A percentile compares a stretch with the other conserved stretches of the same genome.
Evolutionary conservation across 2,329 filamentous ascomycete genomes (phyloP).

Genomic region (Aureobasidium musti): DNA sequence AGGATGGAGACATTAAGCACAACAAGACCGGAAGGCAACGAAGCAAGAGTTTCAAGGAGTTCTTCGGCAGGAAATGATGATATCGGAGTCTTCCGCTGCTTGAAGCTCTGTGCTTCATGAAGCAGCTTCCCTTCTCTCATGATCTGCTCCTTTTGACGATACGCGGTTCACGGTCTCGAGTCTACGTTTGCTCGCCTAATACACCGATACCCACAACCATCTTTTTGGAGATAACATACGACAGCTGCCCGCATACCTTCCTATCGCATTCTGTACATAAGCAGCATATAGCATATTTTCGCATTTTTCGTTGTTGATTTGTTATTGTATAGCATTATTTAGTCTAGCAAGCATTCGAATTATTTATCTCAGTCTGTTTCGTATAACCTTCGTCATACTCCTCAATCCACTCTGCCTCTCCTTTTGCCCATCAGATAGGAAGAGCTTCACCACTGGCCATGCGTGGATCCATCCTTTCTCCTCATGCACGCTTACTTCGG

Average conservation of each 20-base stretch:
- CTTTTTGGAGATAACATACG: not conserved
- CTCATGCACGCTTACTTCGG: slow-evolving; percentile 59
- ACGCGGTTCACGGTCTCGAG: not conserved
- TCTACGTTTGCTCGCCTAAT: not conserved
- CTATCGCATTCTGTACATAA: not conserved
- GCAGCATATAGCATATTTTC: not conserved
- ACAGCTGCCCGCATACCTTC: not conserved
- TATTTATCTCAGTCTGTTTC: slow-evolving; percentile 33
- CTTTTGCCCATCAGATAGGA: slow-evolving; percentile 53
- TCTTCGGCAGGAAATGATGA: slow-evolving; percentile 17
- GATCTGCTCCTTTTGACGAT: too few species aligned
- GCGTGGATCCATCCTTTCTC: slow-evolving; percentile 72
- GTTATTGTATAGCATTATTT: not conserved
- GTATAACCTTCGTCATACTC: slow-evolving; percentile 46
- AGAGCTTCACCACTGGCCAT: slow-evolving; percentile 73
- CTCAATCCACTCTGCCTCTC: slow-evolving; percentile 52
- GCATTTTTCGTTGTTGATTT: not conserved
- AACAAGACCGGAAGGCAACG: slow-evolving; percentile 13
- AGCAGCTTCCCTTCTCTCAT: too few species aligned
- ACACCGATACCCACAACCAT: not conserved
- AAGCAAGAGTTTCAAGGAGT: slow-evolving; percentile 28
- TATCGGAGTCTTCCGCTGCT: not conserved
- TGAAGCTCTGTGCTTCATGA: too few species aligned
- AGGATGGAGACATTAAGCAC: slow-evolving; percentile 16
- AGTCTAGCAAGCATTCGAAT: not conserved